These are phyloP conservation scores for Euphorbia lathyris DNA, from an alignment of 345 rosid species.

Conservation along the genomic window DNA sequence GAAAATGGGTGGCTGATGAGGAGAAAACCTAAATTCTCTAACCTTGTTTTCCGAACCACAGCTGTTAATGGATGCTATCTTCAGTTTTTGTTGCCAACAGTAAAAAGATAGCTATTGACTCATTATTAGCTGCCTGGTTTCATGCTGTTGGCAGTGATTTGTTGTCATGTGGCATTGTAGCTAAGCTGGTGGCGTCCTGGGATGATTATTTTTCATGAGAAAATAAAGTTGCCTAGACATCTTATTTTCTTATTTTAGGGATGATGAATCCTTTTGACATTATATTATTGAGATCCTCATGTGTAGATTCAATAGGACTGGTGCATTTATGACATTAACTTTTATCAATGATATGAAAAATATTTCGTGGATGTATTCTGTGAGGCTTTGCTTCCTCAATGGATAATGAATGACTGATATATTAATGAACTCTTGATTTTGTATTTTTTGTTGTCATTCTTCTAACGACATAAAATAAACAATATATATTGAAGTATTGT, in stretches of 20 bases:
- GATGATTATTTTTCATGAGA: neutral
- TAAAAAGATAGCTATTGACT: neutral
- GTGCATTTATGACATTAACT: neutral
- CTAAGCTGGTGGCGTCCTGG: neutral
- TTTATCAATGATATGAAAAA: neutral
- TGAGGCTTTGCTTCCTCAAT: no score
- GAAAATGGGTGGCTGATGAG: no score
- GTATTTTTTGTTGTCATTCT: no score
- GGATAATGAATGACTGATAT: no score
- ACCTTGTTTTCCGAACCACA: no score
- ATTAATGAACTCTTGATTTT: no score
- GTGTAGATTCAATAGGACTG: neutral
- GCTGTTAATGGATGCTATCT: no score
- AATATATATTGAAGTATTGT: no score
- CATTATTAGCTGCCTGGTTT: conserved; percentile 1
- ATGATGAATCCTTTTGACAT: neutral
- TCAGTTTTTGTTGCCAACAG: no score
- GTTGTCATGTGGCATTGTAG: neutral
- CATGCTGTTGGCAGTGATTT: neutral
- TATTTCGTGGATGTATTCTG: neutral
- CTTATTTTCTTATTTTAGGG: neutral
- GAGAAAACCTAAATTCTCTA: no score
- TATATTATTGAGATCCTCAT: neutral
- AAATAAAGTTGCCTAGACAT: neutral
- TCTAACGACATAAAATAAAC: no score